A percentile compares a stretch with the other conserved stretches of the same genome.
Evolutionary conservation across 2,329 filamentous ascomycete genomes (phyloP).

Genomic region (Cytospora piceae): DNA sequence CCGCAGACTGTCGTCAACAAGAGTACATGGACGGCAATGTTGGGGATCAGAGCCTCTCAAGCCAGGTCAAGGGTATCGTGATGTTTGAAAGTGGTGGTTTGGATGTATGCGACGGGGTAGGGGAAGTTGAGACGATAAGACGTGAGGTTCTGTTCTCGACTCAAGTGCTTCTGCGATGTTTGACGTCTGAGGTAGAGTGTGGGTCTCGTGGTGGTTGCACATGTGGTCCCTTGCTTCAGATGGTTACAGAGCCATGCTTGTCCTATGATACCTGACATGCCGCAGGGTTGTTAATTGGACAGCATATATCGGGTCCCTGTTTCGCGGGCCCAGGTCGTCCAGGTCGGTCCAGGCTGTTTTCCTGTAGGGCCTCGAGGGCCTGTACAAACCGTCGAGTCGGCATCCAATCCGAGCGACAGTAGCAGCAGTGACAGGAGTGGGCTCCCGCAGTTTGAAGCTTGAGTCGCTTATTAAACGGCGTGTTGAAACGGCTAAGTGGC

Average conservation of each 20-base stretch:
- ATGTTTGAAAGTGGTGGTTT: not conserved
- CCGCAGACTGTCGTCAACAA: not conserved
- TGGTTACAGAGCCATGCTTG: slow-evolving; percentile 30
- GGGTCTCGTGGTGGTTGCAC: slow-evolving; percentile 16
- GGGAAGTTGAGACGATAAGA: not conserved
- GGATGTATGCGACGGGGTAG: not conserved
- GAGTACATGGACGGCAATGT: not conserved
- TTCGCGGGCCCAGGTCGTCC: slow-evolving; percentile 22
- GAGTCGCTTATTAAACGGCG: slow-evolving; percentile 21
- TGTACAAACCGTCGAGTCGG: not conserved
- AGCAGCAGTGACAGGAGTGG: not conserved
- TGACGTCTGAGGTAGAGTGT: slow-evolving; percentile 20
- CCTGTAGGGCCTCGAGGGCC: not conserved
- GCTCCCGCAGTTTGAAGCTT: slow-evolving; percentile 23
- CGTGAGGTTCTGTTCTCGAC: slow-evolving; percentile 15
- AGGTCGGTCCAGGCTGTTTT: slow-evolving; percentile 1
- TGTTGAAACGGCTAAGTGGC: slow-evolving; percentile 7
- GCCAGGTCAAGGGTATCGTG: not conserved
- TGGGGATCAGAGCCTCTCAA: not conserved
- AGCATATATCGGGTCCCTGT: slow-evolving; percentile 14
- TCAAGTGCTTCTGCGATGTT: slow-evolving; percentile 14
- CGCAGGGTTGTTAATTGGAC: slow-evolving; percentile 24
- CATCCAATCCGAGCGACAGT: slow-evolving; percentile 16
- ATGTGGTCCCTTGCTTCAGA: slow-evolving; percentile 27
- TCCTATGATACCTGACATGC: slow-evolving; percentile 1